Evolutionary conservation across 306 rosid species (phyloP).

Genomic region (Abrus precatorius): DNA sequence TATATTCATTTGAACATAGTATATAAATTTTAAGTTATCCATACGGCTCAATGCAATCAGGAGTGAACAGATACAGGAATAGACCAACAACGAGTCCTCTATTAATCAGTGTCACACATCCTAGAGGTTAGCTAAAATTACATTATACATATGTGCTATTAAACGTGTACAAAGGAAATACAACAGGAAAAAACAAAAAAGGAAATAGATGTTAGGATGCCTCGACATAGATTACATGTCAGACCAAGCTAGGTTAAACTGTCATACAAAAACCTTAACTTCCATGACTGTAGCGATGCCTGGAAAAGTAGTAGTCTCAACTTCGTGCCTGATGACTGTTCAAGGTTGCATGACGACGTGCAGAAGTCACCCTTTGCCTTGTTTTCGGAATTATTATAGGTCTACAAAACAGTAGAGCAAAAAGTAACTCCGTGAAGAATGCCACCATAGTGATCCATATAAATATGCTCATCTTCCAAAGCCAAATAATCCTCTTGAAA

Average conservation of each 20-base stretch:
- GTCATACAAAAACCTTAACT: constrained; percentile 35
- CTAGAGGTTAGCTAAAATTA: constrained; percentile 13
- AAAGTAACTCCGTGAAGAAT: constrained; percentile 61
- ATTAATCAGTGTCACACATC: background rate
- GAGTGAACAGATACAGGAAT: background rate
- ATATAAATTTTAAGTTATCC: background rate
- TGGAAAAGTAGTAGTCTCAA: constrained; percentile 32
- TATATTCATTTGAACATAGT: background rate
- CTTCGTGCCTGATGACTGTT: constrained; percentile 37
- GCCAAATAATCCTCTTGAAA: constrained; percentile 70
- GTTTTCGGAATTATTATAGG: constrained; percentile 66
- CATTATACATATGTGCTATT: constrained; percentile 34
- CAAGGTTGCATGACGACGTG: constrained; percentile 34
- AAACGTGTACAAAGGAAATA: constrained; percentile 37
- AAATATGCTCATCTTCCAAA: constrained; percentile 80
- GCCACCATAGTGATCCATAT: constrained; percentile 70
- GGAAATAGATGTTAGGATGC: constrained; percentile 33
- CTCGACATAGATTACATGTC: constrained; percentile 15
- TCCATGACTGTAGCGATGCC: constrained; percentile 25
- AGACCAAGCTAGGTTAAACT: constrained; percentile 22
- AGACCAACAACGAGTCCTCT: background rate
- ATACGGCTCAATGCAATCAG: background rate
- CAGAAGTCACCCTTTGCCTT: constrained; percentile 59
- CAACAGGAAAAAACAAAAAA: background rate
- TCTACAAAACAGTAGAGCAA: constrained; percentile 70